A percentile compares a stretch with the other conserved stretches of the same genome.
Evolutionary conservation across 1,139 yeast genomes (phyloP).

Genomic region (Scheffersomyces parashehatae): DNA sequence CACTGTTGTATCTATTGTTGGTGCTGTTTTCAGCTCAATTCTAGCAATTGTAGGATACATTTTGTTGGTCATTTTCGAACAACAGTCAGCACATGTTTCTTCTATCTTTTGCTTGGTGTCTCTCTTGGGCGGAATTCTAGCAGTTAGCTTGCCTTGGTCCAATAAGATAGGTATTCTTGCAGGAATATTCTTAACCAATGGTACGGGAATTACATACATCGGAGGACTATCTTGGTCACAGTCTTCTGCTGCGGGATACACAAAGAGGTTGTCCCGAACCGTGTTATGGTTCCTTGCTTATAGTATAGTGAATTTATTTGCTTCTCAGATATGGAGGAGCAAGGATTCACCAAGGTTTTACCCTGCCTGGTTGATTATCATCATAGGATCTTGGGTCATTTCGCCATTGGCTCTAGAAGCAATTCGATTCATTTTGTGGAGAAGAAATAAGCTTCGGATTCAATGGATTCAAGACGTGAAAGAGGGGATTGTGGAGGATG

Average conservation of each 20-base stretch:
- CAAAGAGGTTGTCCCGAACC: slow-evolving; percentile 24
- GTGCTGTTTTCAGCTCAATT: slow-evolving; percentile 43
- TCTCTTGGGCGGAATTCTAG: slow-evolving; percentile 45
- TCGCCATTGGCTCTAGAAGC: slow-evolving; percentile 40
- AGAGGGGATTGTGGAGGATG: slow-evolving; percentile 12
- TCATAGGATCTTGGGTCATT: slow-evolving; percentile 43
- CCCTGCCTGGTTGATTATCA: slow-evolving; percentile 56
- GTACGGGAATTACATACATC: too few species aligned
- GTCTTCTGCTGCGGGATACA: slow-evolving; percentile 25
- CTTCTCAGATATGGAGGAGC: slow-evolving; percentile 26
- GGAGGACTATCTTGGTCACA: too few species aligned
- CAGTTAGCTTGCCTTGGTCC: slow-evolving; percentile 40
- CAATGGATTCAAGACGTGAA: slow-evolving; percentile 2
- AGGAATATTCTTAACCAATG: slow-evolving; percentile 13
- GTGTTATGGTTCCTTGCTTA: slow-evolving; percentile 23
- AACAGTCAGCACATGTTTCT: slow-evolving; percentile 16
- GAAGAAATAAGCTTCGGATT: slow-evolving; percentile 37
- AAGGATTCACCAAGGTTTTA: slow-evolving; percentile 23
- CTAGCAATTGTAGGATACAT: slow-evolving; percentile 32
- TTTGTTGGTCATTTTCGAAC: slow-evolving; percentile 17
- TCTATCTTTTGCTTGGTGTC: slow-evolving; percentile 27
- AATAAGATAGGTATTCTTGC: slow-evolving; percentile 46
- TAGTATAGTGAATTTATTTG: slow-evolving; percentile 26
- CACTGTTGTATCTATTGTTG: slow-evolving; percentile 53
- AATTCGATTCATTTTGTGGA: slow-evolving; percentile 37